Evolutionary conservation across 129 eudicot species (phyloP).

Genomic region (Lonicera japonica): DNA sequence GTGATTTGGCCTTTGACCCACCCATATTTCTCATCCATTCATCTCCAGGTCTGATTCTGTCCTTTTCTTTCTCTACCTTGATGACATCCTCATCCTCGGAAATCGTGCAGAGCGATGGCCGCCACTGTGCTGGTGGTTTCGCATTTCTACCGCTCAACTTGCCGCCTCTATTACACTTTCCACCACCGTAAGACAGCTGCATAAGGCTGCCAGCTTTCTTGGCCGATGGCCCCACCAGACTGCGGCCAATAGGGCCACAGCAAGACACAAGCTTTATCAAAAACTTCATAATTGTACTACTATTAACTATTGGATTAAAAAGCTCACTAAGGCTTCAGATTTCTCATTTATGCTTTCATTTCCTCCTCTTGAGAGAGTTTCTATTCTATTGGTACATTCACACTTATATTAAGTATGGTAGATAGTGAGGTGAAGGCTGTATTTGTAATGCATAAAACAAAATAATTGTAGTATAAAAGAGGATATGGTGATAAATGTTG

Average conservation of each 20-base stretch:
- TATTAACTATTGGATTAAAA: too few relatives aligned
- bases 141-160: conserved; percentile 8
- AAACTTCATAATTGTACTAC: conserved; percentile 28
- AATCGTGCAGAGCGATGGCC: conserved; percentile 11
- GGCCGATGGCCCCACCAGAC: not conserved
- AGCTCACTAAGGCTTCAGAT: not conserved
- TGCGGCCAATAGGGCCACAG: conserved; percentile 17
- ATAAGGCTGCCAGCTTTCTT: conserved; percentile 10
- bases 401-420: too few relatives aligned
- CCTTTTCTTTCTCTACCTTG: not conserved
- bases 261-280: conserved; percentile 25
- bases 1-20: not conserved
- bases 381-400: not conserved
- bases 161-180: conserved; percentile 8
- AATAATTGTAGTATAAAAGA: too few relatives aligned
- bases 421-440: too few relatives aligned
- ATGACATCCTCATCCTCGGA: conserved; percentile 8
- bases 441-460: too few relatives aligned
- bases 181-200: conserved; percentile 8
- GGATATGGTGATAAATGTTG: too few relatives aligned
- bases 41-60: not conserved
- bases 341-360: not conserved
- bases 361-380: not conserved
- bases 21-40: conserved; percentile 5
- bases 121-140: conserved; percentile 7